Percentiles rank a stretch among this genome's conserved stretches.
Conservation (phyloP, 176 grass and related monocot genomes). For the Oropetium thomaeum region DNA sequence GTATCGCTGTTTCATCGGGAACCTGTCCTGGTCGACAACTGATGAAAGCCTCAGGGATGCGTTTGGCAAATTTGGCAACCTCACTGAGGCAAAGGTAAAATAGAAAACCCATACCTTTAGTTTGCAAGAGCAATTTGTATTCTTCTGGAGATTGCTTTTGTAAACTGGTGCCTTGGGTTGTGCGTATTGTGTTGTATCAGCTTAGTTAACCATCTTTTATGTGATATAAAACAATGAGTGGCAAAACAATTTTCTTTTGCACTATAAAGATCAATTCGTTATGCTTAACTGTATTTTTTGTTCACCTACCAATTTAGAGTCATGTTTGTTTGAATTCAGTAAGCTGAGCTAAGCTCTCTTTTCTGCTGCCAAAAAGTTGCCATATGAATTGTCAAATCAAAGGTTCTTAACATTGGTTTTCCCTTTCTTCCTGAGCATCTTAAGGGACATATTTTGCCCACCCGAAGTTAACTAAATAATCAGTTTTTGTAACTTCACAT, state of each 20-base stretch:
- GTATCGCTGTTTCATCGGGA: constrained; percentile 90
- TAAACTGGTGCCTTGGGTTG: neutral
- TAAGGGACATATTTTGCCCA: neutral
- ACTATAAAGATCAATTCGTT: neutral
- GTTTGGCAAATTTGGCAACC: constrained; percentile 69
- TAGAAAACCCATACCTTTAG: neutral
- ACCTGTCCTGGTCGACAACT: constrained; percentile 84
- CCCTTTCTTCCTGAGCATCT: neutral
- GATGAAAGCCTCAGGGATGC: constrained; percentile 72
- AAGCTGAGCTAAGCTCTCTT: neutral
- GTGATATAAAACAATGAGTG: no score
- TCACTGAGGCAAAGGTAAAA: constrained; percentile 84
- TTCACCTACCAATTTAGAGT: neutral
- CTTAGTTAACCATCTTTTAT: no score
- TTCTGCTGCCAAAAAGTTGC: neutral
- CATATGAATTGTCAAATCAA: neutral
- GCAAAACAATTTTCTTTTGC: no score
- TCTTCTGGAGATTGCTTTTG: neutral
- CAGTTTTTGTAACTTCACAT: neutral
- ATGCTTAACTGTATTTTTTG: neutral
- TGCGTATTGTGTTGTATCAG: neutral
- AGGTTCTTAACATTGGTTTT: neutral
- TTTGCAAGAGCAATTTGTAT: neutral
- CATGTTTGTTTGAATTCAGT: neutral
- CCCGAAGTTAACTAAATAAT: neutral